Conservation (phyloP, 345 rosid genomes). For the Acer campestre region DNA sequence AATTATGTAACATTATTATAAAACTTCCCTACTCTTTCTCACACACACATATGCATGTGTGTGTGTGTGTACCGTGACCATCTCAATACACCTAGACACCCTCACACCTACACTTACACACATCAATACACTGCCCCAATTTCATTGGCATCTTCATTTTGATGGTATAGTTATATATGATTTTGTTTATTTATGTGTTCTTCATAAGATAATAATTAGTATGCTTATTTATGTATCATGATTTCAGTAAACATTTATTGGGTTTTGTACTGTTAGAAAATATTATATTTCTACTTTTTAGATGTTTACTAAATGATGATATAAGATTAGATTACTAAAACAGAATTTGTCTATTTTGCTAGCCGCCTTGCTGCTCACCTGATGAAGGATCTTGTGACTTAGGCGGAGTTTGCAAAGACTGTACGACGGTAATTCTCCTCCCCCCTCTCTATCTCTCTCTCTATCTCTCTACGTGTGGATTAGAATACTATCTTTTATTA, state of each 20-base stretch:
- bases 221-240: not conserved
- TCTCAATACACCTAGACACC: not conserved
- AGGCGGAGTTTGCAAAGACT: conserved; percentile 82
- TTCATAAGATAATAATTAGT: not conserved
- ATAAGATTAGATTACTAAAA: conserved; percentile 12
- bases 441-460: conserved; percentile 19
- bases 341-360: conserved; percentile 21
- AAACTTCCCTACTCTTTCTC: not conserved
- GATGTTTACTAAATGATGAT: conserved; percentile 8
- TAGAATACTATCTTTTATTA: not conserved
- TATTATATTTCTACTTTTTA: not conserved
- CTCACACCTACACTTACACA: not conserved
- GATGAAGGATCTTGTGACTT: conserved; percentile 69
- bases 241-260: not conserved
- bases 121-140: not conserved
- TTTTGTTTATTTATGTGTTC: not conserved
- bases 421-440: conserved; percentile 70
- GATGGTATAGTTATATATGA: not conserved
- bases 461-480: conserved; percentile 14
- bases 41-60: not conserved
- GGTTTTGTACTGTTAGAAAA: not conserved
- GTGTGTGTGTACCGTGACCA: not conserved
- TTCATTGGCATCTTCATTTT: not conserved
- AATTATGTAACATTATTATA: not conserved
- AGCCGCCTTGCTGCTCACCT: conserved; percentile 92